Conservation (phyloP, 2,329 filamentous ascomycete genomes). For the Phyllosticta capitalensis region DNA sequence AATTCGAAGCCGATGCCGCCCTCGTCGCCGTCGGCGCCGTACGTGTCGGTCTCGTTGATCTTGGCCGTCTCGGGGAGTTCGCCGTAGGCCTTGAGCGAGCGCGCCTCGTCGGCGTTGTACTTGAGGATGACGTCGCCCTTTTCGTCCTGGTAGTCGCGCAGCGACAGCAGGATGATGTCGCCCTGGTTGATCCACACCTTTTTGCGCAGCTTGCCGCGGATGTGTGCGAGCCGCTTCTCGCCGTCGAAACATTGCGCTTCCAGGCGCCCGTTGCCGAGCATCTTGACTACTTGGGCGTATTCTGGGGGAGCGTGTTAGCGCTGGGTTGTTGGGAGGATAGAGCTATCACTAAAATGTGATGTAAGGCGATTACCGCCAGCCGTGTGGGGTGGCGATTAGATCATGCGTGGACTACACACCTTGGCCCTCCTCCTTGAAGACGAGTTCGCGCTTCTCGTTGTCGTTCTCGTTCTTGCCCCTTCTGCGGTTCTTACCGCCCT, state of each 20-base stretch:
- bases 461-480: slow-evolving; percentile 94
- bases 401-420: not conserved
- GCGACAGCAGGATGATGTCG: slow-evolving; percentile 60
- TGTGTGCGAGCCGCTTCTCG: slow-evolving; percentile 72
- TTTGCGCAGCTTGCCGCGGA: slow-evolving; percentile 94
- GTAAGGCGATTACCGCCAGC: not conserved
- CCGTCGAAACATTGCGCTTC: slow-evolving; percentile 95
- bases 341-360: not conserved
- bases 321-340: not conserved
- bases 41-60: slow-evolving; percentile 99
- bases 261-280: slow-evolving; percentile 90
- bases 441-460: slow-evolving; percentile 97
- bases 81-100: slow-evolving; percentile 91
- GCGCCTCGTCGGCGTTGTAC: slow-evolving; percentile 64
- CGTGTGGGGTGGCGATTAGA: not conserved
- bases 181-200: slow-evolving; percentile 99
- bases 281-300: slow-evolving; percentile 84
- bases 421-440: slow-evolving; percentile 98
- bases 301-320: slow-evolving; percentile 30
- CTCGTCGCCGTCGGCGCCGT: slow-evolving; percentile 81
- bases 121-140: slow-evolving; percentile 91
- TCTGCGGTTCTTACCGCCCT: slow-evolving; percentile 98
- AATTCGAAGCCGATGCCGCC: slow-evolving; percentile 94
- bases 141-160: slow-evolving; percentile 88
- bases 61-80: slow-evolving; percentile 95